Conservation (phyloP, 2,329 filamentous ascomycete genomes). For the Calonectria fujianensis region DNA sequence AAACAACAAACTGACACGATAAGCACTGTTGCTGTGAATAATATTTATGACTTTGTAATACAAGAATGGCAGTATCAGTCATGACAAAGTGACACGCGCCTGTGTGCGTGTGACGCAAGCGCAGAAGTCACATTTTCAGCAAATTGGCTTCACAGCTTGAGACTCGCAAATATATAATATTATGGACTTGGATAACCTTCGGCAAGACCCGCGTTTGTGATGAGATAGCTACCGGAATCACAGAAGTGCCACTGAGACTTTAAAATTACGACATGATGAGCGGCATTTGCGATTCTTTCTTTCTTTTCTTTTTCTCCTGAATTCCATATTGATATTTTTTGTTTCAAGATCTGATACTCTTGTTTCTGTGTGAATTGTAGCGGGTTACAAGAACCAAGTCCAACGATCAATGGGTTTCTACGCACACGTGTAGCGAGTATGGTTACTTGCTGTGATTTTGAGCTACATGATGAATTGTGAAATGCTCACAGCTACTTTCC, state of each 20-base stretch:
- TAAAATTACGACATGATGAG: background rate
- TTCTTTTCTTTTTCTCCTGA: no score
- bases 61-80: background rate
- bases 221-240: background rate
- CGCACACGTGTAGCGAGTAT: background rate
- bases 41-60: background rate
- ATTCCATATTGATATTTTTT: no score
- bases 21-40: background rate
- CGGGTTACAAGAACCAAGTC: background rate
- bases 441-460: background rate
- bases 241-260: background rate
- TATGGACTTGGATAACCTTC: background rate
- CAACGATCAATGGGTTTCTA: background rate
- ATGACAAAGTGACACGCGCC: background rate
- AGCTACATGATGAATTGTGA: background rate
- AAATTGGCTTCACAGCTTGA: background rate
- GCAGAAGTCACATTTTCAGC: background rate
- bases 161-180: background rate
- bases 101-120: background rate
- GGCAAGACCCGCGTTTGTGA: background rate
- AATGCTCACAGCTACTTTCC: background rate
- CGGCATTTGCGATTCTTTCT: background rate
- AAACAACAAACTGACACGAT: background rate
- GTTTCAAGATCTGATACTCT: background rate
- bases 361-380: background rate